Conservation (phyloP, 495 filamentous ascomycete genomes). For the Podospora pseudoanserina region DNA sequence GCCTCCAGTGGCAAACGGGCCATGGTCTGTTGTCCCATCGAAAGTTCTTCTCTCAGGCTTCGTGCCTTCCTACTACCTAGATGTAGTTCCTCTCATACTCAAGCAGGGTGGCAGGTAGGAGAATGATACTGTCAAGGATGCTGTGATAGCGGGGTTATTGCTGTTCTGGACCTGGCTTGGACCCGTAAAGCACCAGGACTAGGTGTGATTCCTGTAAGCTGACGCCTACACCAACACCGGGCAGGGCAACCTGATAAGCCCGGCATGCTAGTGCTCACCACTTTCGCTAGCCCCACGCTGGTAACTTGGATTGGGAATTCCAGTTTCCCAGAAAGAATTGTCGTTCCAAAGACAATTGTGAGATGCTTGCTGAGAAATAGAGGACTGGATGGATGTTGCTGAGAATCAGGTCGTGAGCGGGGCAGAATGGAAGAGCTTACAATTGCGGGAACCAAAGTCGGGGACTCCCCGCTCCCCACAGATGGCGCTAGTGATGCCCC, state of each 20-base stretch:
- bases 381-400: not conserved
- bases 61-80: not conserved
- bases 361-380: not conserved
- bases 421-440: no score
- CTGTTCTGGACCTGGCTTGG: constrained; percentile 5
- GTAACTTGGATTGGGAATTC: not conserved
- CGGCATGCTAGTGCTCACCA: constrained; percentile 4
- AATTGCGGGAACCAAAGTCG: not conserved
- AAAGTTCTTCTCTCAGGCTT: no score
- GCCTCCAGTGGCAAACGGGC: not conserved
- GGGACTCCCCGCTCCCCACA: constrained; percentile 9
- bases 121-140: not conserved
- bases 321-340: not conserved
- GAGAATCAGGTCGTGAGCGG: no score
- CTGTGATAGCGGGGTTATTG: not conserved
- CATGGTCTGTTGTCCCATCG: not conserved
- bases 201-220: not conserved
- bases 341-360: not conserved
- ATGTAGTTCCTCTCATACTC: not conserved
- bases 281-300: not conserved
- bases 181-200: not conserved
- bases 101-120: not conserved
- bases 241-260: not conserved
- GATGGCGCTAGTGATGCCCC: constrained; percentile 11
- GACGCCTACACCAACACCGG: constrained; percentile 7